Evolutionary conservation across 306 rosid species (phyloP), one percentile per base, ranked within the genome.

Genomic region (Cercis canadensis): DNA sequence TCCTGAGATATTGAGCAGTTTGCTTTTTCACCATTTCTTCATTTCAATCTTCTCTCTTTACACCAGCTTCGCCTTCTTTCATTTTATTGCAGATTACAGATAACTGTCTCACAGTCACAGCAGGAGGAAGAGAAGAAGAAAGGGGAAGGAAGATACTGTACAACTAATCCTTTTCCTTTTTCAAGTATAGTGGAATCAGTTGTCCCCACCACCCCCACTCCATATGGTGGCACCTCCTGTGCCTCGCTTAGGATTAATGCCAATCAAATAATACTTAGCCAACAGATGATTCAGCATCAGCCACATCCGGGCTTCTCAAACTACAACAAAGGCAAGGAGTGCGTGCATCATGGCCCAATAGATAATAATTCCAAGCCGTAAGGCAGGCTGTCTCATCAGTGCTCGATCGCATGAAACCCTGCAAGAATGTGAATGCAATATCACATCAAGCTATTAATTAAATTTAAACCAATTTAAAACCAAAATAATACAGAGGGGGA

Each of bases 351-450:
- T 64, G 41, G 87, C 92, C 99, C 97, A 94, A 61, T 94, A 94
- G 45, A 91, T 15, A 70, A 91, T 86, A 74, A 91, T 91, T 54
- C 97, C 95, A 52, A 94, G 91, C 57, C 99, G 90, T 61, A 91
- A 78, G 21, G 81, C 72, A 16, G 99, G 99, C 57, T 86, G 90
- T 47, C 99, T 87, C 99, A 94, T 94, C 75, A 94, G 77, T 39
- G 99, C 79, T 45, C 99, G 95, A 69, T 94, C 99, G 34, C 99
- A 94, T 50, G 99, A 84, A 72, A 94, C 96, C 99, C 97, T 94
- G 81, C 71, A 59, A 65, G 72, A 75, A 65, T 39, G 66, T 9
- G 56, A 72, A n/a, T 1, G 63, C 43, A n/a, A n/a, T n/a, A n/a
- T 54, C 36, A 45, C 63, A 69, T 67, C 44, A 69, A 72, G 33